Evolutionary conservation across 148 eudicot genomes (phyloP).

Genomic region (Amaranthus cruentus): DNA sequence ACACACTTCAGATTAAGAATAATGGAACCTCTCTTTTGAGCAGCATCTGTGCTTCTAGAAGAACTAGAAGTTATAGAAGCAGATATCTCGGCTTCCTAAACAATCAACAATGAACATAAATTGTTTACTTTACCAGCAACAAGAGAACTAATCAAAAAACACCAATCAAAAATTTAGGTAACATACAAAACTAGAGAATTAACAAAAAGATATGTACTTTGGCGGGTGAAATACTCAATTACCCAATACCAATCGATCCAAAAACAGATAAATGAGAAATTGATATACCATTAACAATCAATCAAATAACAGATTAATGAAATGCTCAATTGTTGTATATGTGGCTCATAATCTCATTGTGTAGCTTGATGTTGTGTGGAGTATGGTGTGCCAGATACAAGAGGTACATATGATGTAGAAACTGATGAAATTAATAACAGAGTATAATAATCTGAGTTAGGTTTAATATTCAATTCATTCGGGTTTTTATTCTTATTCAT

Average conservation of each 20-base stretch:
- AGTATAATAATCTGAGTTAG: no score
- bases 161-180: not conserved
- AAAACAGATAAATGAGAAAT: not conserved
- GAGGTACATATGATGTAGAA: no score
- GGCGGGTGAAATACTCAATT: no score
- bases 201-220: not conserved
- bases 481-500: no score
- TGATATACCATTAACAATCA: not conserved
- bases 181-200: not conserved
- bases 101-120: not conserved
- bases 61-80: slow-evolving; percentile 60
- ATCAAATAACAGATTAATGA: slow-evolving; percentile 6
- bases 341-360: no score
- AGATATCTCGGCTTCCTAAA: slow-evolving; percentile 89
- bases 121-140: no score
- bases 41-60: slow-evolving; percentile 67
- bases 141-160: not conserved
- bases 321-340: not conserved
- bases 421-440: no score
- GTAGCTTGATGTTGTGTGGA: no score
- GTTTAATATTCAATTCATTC: no score
- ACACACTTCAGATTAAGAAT: slow-evolving; percentile 90
- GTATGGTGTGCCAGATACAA: no score
- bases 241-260: not conserved
- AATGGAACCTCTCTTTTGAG: slow-evolving; percentile 79